Conservation (phyloP, 768 basidiomycete species). For the Scleroderma citrinum region DNA sequence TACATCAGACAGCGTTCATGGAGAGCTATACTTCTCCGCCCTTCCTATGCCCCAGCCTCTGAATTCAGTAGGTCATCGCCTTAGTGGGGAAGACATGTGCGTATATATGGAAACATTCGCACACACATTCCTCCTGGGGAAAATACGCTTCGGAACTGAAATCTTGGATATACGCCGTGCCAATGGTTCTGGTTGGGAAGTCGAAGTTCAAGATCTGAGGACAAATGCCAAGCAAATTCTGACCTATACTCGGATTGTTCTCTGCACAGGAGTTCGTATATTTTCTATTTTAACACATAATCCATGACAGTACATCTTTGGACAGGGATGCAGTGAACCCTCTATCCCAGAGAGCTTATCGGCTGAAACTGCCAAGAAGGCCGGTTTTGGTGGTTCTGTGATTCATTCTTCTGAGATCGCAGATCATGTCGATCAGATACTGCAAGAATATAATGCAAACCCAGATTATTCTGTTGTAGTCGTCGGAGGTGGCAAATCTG, state of each 20-base stretch:
- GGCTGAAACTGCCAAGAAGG: conserved; percentile 29
- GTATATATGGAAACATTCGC: conserved; percentile 53
- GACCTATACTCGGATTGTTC: conserved; percentile 43
- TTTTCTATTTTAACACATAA: background rate
- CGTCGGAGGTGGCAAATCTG: conserved; percentile 63
- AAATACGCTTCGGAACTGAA: conserved; percentile 43
- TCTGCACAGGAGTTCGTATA: conserved; percentile 50
- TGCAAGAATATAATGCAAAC: conserved; percentile 19
- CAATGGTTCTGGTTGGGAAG: conserved; percentile 35
- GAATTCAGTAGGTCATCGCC: conserved; percentile 36
- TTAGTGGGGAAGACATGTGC: conserved; percentile 49
- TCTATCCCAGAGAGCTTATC: conserved; percentile 39
- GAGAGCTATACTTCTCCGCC: conserved; percentile 55
- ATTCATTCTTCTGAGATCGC: conserved; percentile 50
- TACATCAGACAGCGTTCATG: conserved; percentile 44
- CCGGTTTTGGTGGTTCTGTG: conserved; percentile 40
- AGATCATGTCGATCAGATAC: conserved; percentile 35
- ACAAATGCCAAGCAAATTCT: conserved; percentile 25
- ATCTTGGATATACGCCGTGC: conserved; percentile 39
- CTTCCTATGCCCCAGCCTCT: conserved; percentile 46
- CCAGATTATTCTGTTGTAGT: conserved; percentile 36
- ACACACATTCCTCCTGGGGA: conserved; percentile 37
- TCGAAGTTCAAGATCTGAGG: conserved; percentile 30
- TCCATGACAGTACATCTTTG: background rate
- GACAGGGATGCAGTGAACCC: conserved; percentile 51